A percentile compares a stretch with the other conserved stretches of the same genome.
phyloP scores from a whole-genome alignment of 805 yeast species.

The Wickerhamiella azymoides region DNA sequence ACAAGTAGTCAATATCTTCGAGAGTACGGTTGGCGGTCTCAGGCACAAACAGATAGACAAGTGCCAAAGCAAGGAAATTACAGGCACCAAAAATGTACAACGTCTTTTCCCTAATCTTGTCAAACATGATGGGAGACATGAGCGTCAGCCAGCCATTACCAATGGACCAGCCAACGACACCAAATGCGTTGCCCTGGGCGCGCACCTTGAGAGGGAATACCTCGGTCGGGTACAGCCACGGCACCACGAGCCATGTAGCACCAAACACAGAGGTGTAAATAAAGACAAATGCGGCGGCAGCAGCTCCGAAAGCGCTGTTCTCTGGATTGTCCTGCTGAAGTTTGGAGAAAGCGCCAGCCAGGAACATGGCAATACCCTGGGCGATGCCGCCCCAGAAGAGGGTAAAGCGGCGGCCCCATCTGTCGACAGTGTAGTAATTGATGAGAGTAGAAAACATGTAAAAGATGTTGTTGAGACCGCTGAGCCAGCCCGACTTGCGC shows the following conservation, averaged over 20 bases:
- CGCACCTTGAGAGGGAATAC: conserved; percentile 22
- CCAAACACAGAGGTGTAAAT: conserved; percentile 15
- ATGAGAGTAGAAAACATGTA: conserved; percentile 11
- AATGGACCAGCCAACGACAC: conserved; percentile 5
- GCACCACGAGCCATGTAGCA: conserved; percentile 22
- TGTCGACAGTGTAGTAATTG: conserved; percentile 12
- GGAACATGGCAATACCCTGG: conserved; percentile 10
- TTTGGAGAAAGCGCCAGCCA: conserved; percentile 7
- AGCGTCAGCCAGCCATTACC: conserved; percentile 40
- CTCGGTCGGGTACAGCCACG: conserved; percentile 23
- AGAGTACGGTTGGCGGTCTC: conserved; percentile 45
- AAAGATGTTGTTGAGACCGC: conserved; percentile 10
- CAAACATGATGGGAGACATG: conserved; percentile 36
- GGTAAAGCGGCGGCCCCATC: conserved; percentile 14
- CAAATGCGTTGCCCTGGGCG: conserved; percentile 12
- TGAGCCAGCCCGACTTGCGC: conserved; percentile 5
- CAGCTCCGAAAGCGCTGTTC: conserved; percentile 15
- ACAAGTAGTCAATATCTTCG: conserved; percentile 46
- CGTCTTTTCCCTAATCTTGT: conserved; percentile 37
- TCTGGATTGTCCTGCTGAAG: conserved; percentile 3
- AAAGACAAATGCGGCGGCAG: conserved; percentile 11
- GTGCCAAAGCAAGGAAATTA: conserved; percentile 31
- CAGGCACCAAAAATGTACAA: conserved; percentile 43
- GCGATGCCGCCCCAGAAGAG: conserved; percentile 13
- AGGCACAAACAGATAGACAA: conserved; percentile 42